Conservation (phyloP, 106 monocot species). For the Dioscorea zingiberensis region DNA sequence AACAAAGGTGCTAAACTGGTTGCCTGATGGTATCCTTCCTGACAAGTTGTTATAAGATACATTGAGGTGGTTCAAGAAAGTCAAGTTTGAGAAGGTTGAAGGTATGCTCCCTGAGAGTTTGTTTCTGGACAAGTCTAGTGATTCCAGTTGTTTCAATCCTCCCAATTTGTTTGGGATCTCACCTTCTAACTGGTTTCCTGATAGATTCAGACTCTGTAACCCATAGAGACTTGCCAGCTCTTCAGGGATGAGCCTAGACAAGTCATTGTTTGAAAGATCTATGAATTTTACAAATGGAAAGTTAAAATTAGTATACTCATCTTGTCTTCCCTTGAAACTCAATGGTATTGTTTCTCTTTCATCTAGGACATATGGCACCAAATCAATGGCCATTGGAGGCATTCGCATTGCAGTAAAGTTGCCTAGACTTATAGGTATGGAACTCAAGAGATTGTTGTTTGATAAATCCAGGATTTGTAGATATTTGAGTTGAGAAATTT, state of each 20-base stretch:
- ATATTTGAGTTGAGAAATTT: not conserved
- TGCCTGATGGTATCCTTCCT: slow-evolving; percentile 21
- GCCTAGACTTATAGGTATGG: not conserved
- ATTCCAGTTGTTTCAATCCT: slow-evolving; percentile 4
- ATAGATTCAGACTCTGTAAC: slow-evolving; percentile 18
- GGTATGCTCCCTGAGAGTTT: slow-evolving; percentile 25
- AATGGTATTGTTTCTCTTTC: not conserved
- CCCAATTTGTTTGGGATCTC: slow-evolving; percentile 13
- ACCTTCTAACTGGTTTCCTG: slow-evolving; percentile 13
- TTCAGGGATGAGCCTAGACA: slow-evolving; percentile 6
- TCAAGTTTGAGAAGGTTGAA: slow-evolving; percentile 2
- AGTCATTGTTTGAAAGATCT: slow-evolving; percentile 10
- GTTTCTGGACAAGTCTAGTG: slow-evolving; percentile 27
- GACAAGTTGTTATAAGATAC: slow-evolving; percentile 28
- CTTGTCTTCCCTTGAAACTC: too few relatives aligned
- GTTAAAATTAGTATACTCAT: too few relatives aligned
- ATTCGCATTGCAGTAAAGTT: not conserved
- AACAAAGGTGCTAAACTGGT: slow-evolving; percentile 8
- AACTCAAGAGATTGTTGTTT: not conserved
- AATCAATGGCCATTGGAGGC: not conserved
- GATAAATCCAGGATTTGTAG: not conserved
- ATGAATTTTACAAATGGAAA: not conserved
- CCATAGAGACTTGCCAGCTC: slow-evolving; percentile 2
- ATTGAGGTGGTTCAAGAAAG: slow-evolving; percentile 18
- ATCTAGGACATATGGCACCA: not conserved